Conservation (phyloP, 352 stramenopile genomes). For the Thraustochytrium striatum region DNA sequence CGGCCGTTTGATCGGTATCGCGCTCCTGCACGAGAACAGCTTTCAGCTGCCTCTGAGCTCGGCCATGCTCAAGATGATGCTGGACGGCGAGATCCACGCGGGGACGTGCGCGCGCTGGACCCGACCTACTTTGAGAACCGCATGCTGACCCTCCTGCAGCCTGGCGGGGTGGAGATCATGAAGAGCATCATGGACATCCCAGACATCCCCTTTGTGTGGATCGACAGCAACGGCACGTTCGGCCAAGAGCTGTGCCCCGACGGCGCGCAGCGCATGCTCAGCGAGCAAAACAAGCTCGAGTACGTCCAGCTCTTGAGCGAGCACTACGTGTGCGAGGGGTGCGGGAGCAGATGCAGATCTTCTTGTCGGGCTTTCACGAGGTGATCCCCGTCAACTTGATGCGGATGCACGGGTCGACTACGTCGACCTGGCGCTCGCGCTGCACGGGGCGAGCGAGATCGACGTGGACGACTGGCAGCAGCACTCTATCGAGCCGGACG, state of each 20-base stretch:
- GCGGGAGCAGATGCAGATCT: slow-evolving; percentile 81
- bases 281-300: slow-evolving; percentile 85
- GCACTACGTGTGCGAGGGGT: slow-evolving; percentile 98
- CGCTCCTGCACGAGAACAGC: not conserved
- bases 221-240: slow-evolving; percentile 36
- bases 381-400: slow-evolving; percentile 78
- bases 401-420: slow-evolving; percentile 77
- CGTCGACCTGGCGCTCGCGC: slow-evolving; percentile 82
- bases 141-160: slow-evolving; percentile 38
- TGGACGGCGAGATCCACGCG: slow-evolving; percentile 25
- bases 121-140: slow-evolving; percentile 43
- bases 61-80: slow-evolving; percentile 46
- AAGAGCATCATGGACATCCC: slow-evolving; percentile 66
- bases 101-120: slow-evolving; percentile 33
- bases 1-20: slow-evolving; percentile 8
- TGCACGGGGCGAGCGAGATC: slow-evolving; percentile 85
- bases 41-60: slow-evolving; percentile 40
- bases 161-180: slow-evolving; percentile 63
- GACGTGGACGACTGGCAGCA: slow-evolving; percentile 86
- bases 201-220: slow-evolving; percentile 36
- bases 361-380: slow-evolving; percentile 82
- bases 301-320: slow-evolving; percentile 90
- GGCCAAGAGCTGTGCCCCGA: slow-evolving; percentile 72
- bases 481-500: slow-evolving; percentile 77
- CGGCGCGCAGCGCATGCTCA: slow-evolving; percentile 71